Evolutionary conservation across 805 yeast species (phyloP).

Genomic region (Pichia exigua): DNA sequence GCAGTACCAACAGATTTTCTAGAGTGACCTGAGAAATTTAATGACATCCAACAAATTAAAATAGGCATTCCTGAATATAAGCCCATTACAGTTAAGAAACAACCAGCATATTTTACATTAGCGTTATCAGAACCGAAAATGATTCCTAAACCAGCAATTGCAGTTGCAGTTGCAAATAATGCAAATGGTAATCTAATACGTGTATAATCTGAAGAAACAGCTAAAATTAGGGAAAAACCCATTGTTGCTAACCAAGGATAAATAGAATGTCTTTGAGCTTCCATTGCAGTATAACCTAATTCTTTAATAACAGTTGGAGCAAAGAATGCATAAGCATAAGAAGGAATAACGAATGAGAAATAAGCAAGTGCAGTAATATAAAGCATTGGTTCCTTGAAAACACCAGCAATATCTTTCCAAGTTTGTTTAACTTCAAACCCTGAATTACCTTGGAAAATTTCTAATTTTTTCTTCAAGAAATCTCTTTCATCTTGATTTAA

Average conservation of each 20-base stretch:
- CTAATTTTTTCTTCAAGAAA: conserved; percentile 52
- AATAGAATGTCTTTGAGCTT: conserved; percentile 73
- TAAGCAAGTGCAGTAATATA: conserved; percentile 53
- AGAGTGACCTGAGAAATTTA: conserved; percentile 57
- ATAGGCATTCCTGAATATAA: conserved; percentile 61
- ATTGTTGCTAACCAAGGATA: conserved; percentile 81
- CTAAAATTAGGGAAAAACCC: conserved; percentile 52
- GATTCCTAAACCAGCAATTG: conserved; percentile 49
- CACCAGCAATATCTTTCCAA: conserved; percentile 34
- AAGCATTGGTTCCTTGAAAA: conserved; percentile 54
- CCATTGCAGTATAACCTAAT: conserved; percentile 59
- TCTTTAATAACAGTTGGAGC: conserved; percentile 57
- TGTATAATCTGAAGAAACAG: conserved; percentile 50
- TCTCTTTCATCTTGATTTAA: conserved; percentile 41
- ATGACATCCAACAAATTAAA: conserved; percentile 57
- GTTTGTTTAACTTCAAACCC: conserved; percentile 42
- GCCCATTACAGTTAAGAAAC: conserved; percentile 54
- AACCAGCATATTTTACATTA: conserved; percentile 51
- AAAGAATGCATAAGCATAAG: conserved; percentile 69
- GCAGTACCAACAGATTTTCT: conserved; percentile 46
- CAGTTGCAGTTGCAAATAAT: conserved; percentile 26
- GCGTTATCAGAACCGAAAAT: conserved; percentile 37
- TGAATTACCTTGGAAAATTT: conserved; percentile 42
- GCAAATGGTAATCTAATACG: conserved; percentile 41
- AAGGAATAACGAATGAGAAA: conserved; percentile 59